These are phyloP conservation scores for Vanderwaltozyma yarrowii DNA, from an alignment of 805 yeast species.

Conservation along the genomic window DNA sequence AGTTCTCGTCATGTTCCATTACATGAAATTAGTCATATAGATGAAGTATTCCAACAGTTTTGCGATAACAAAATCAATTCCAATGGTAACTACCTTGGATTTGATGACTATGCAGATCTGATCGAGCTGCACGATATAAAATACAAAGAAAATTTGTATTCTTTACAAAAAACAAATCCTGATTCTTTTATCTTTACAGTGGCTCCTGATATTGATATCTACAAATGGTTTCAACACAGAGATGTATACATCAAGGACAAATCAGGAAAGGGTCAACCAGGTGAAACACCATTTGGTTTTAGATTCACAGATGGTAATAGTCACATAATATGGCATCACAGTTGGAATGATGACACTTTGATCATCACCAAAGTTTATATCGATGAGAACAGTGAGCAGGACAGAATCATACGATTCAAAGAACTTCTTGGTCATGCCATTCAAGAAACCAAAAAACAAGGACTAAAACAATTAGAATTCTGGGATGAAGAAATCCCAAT, in stretches of 20 bases:
- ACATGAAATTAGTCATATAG: constrained; percentile 23
- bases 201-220: constrained; percentile 30
- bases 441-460: constrained; percentile 26
- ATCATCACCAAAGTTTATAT: constrained; percentile 22
- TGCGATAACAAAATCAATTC: constrained; percentile 4
- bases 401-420: constrained; percentile 15
- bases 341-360: constrained; percentile 29
- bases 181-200: constrained; percentile 23
- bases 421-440: constrained; percentile 27
- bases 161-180: constrained; percentile 14
- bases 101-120: constrained; percentile 26
- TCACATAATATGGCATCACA: constrained; percentile 38
- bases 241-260: constrained; percentile 28
- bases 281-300: constrained; percentile 24
- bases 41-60: constrained; percentile 11
- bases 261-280: constrained; percentile 5
- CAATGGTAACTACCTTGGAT: constrained; percentile 19
- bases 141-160: constrained; percentile 13
- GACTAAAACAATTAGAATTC: constrained; percentile 23
- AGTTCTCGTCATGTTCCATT: constrained; percentile 32
- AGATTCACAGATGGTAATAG: constrained; percentile 18
- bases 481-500: constrained; percentile 35
- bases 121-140: constrained; percentile 20
- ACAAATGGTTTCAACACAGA: constrained; percentile 36
- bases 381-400: constrained; percentile 4